Base-by-base conservation (phyloP, 306 rosid species). In the Vicia villosa region DNA sequence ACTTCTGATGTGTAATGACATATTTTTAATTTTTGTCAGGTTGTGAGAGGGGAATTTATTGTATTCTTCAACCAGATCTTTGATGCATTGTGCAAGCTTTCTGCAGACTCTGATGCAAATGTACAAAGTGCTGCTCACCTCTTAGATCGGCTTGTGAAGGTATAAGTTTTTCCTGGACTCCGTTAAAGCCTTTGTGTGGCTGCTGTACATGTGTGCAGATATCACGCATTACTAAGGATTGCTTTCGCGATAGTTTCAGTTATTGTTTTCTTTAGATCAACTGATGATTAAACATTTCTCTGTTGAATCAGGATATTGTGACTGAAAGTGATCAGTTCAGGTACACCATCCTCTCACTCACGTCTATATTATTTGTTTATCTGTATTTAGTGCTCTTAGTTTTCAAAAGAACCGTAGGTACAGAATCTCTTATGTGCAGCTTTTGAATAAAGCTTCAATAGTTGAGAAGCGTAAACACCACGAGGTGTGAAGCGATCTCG, bases 271-370 rank as follows among this genome's bases (percentile, higher is more conserved):
- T 52, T 65, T 72, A 30, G 74, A 32, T 78, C 46, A 74, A 63
- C 55, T 72, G 60, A 79, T 60, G 75, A 42, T 82, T 73, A 30
- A 71, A 72, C 74, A 34, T 74, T 70, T 54, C 75, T 86, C 19
- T 65, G 24, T 68, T 87, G 86, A 72, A 73, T 80, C 96, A 95
- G 99, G 99, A 95, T 79, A 95, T 95, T 73, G 99, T 95, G 77
- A 95, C 99, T 46, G 99, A 95, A 82, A 91, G 97, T 47, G 97
- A 95, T 81, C 97, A 95, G 79, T 95, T 95, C 95, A 95, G 99
- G 99, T 92, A 78, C 52, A 79, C 59, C 47, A 45, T 83, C 38
- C 73, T 83, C 71, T 56, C 51, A 4, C 71, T 56, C 51, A 4
- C 14, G 36, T 24, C 60, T 74, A 50, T 56, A 66, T 79, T 72